Evolutionary conservation across 2,329 filamentous ascomycete genomes (phyloP), one percentile per base, ranked within the genome.

Genomic region (Grosmannia penicillata): DNA sequence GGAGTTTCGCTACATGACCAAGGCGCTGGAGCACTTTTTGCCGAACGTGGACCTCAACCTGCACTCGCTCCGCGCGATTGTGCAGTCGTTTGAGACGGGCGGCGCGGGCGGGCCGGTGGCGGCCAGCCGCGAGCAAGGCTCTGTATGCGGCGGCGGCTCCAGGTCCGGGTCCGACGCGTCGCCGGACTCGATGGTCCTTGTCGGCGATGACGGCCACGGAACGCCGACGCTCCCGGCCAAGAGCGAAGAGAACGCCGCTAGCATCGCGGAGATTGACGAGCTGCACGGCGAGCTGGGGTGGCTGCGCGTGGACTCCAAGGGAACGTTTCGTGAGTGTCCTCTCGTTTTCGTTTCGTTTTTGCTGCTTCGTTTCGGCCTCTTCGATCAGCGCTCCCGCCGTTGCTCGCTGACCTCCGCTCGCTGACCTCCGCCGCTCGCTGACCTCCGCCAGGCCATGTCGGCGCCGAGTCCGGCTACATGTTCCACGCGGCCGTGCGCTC

Each of bases 1-100:
- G 31, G 49, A 52, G 38, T 52, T 51, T 32, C 48, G 50, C 13
- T 51, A 50, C 31, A 52, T 52, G 51, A 48, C 49, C 29, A 45
- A 47, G 37, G 49, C 48, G 6, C 36, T 53, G 5, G 49, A 51
- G 41, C 48, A 52, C 36, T 52, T 53, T 29, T 28, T 53, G 15
- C 50, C 51, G 8, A 45, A 49, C 15, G 44, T 45, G 11, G 44
- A 49, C 14, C 43, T 53, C 17, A 49, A 49, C 32, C 44, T 53
- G 13, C 42, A 47, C 7, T 48, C 40, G 3, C 43, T 53, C 33
- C 43, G 44, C 4, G 45, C 42, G 11, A 25, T 48, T 4, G 44
- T 49, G 15, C 37, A 41, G 14, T 43, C 45, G 1, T 38, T 49
- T 10, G 45, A 44, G 1, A 22, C 29, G 1, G 26, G 17, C 5